Percentiles rank a stretch among this genome's conserved stretches.
phyloP scores from a whole-genome alignment of 768 basidiomycete species.

The Phanerochaete sordida region DNA sequence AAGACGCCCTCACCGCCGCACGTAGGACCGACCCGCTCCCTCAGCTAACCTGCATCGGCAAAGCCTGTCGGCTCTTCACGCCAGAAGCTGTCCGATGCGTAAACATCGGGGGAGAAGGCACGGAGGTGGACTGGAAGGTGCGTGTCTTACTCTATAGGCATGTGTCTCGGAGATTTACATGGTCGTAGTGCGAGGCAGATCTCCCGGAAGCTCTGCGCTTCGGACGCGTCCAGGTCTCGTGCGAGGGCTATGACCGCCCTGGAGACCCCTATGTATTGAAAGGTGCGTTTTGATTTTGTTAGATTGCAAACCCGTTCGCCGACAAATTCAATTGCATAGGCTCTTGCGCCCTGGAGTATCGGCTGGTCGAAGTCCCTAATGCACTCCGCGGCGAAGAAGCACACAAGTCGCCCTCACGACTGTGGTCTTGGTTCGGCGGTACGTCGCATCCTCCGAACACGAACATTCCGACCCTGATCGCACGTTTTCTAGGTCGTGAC shows the following conservation, averaged over 20 bases:
- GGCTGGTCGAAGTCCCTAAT: constrained; percentile 65
- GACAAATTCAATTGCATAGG: no score
- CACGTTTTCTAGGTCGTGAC: constrained; percentile 23
- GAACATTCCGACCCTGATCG: neutral
- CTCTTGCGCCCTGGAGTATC: constrained; percentile 85
- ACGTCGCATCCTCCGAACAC: neutral
- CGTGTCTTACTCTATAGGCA: neutral
- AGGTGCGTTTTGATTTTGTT: constrained; percentile 41
- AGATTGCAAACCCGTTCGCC: neutral
- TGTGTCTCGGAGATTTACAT: neutral
- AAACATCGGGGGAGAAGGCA: constrained; percentile 73
- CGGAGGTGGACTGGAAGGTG: constrained; percentile 91
- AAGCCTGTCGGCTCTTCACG: constrained; percentile 69
- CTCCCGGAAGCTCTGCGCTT: constrained; percentile 79
- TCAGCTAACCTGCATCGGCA: constrained; percentile 80
- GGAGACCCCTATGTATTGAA: constrained; percentile 85
- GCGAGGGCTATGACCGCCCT: constrained; percentile 85
- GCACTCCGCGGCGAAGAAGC: constrained; percentile 19
- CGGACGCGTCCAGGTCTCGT: constrained; percentile 81
- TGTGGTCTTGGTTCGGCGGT: constrained; percentile 16
- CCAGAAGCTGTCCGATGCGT: constrained; percentile 85
- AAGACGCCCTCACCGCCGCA: constrained; percentile 57
- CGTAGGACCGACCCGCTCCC: constrained; percentile 66
- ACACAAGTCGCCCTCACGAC: constrained; percentile 12
- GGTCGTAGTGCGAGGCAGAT: constrained; percentile 78